Evolutionary conservation across 1,284 basidiomycete genomes (phyloP).

Genomic region (Gymnopus androsaceus): DNA sequence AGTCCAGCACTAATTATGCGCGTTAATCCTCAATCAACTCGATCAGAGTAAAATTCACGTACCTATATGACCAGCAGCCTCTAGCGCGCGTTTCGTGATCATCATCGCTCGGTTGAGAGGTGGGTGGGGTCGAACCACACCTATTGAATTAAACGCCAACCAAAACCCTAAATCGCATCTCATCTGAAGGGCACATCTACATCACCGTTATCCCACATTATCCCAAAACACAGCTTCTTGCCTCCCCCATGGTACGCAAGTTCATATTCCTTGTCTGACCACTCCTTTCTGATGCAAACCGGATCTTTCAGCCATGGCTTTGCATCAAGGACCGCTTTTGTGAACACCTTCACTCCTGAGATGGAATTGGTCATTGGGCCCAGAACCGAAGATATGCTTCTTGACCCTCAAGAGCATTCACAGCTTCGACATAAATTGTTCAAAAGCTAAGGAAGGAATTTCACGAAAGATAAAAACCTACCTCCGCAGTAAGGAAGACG

Average conservation of each 20-base stretch:
- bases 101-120: constrained; percentile 55
- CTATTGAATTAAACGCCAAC: constrained; percentile 1
- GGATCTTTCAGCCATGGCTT: constrained; percentile 76
- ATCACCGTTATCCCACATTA: constrained; percentile 61
- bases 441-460: too few relatives aligned
- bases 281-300: constrained; percentile 59
- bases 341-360: constrained; percentile 62
- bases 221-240: constrained; percentile 57
- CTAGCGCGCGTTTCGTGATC: constrained; percentile 55
- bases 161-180: not conserved
- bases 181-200: too few relatives aligned
- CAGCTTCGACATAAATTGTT: too few relatives aligned
- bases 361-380: constrained; percentile 69
- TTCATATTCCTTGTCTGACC: constrained; percentile 62
- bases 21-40: constrained; percentile 25
- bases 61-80: constrained; percentile 56
- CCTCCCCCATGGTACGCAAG: constrained; percentile 61
- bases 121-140: constrained; percentile 43
- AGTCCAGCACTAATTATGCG: constrained; percentile 39
- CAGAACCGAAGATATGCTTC: constrained; percentile 72
- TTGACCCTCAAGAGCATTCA: constrained; percentile 68
- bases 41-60: constrained; percentile 17
- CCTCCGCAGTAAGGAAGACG: constrained; percentile 73
- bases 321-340: constrained; percentile 55
- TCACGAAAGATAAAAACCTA: too few relatives aligned